Conservation (phyloP, 202 grass and related monocot genomes). For the Hordeum pubiflorum region DNA sequence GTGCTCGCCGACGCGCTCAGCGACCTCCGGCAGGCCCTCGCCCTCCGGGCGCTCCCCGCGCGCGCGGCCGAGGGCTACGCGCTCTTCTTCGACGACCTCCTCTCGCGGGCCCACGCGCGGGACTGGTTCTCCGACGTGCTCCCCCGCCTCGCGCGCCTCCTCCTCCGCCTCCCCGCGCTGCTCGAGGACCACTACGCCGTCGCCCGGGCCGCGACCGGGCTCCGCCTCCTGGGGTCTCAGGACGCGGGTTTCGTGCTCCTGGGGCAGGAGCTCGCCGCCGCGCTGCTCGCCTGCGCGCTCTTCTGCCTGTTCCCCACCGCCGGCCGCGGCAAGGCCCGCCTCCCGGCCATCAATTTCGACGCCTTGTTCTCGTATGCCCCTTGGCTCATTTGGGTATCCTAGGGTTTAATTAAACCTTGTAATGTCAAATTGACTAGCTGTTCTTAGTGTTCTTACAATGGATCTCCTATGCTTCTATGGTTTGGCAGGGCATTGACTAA, state of each 20-base stretch:
- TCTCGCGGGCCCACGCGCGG: conserved; percentile 53
- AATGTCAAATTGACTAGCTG: not conserved
- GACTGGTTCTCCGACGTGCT: conserved; percentile 64
- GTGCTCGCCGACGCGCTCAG: conserved; percentile 70
- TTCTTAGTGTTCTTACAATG: no score
- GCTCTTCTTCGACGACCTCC: conserved; percentile 80
- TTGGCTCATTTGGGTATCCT: not conserved
- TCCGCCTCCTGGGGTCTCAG: conserved; percentile 53
- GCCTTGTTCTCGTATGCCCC: conserved; percentile 57
- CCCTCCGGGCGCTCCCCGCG: conserved; percentile 25
- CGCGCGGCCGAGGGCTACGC: conserved; percentile 42
- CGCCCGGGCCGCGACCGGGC: conserved; percentile 28
- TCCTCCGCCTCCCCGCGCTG: conserved; percentile 63
- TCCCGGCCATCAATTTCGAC: conserved; percentile 81
- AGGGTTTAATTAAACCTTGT: not conserved
- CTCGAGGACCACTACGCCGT: conserved; percentile 64
- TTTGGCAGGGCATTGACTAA: conserved; percentile 35
- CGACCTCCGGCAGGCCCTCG: conserved; percentile 57
- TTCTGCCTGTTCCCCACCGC: conserved; percentile 86
- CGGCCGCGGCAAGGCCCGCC: conserved; percentile 32
- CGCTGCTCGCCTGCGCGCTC: conserved; percentile 76
- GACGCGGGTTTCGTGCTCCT: conserved; percentile 51
- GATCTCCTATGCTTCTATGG: not conserved
- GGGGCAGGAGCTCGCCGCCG: conserved; percentile 60
- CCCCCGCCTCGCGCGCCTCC: conserved; percentile 55